A percentile compares a stretch with the other conserved stretches of the same genome.
Evolutionary conservation across 768 basidiomycete species (phyloP).

Genomic region (Trametes cinnabarina): DNA sequence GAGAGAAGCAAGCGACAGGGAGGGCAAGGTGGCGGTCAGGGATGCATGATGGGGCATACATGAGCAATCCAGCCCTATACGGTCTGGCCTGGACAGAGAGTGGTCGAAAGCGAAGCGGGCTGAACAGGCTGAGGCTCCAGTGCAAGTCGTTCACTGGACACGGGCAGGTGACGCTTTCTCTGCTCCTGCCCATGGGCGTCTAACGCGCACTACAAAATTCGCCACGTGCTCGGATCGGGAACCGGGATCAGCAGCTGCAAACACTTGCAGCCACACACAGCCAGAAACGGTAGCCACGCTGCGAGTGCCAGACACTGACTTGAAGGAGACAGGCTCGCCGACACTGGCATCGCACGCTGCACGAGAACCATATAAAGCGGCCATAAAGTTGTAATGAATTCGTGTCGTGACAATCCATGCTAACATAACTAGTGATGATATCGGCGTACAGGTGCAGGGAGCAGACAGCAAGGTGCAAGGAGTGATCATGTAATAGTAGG

Average conservation of each 20-base stretch:
- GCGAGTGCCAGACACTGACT: neutral
- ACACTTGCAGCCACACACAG: neutral
- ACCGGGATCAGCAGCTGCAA: constrained; percentile 10
- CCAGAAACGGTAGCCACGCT: neutral
- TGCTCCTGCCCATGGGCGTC: neutral
- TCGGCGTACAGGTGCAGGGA: constrained; percentile 11
- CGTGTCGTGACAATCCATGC: constrained; percentile 13
- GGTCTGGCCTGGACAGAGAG: constrained; percentile 11
- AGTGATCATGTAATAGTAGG: neutral
- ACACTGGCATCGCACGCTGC: neutral
- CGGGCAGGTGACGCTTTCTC: constrained; percentile 2
- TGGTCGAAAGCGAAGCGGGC: constrained; percentile 5
- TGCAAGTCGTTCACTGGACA: neutral
- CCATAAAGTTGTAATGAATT: neutral
- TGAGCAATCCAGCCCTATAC: constrained; percentile 26
- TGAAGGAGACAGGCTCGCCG: too few relatives aligned
- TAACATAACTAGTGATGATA: constrained; percentile 8
- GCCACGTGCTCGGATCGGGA: constrained; percentile 21
- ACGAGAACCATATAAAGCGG: neutral
- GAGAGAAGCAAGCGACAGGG: constrained; percentile 36
- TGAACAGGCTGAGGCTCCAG: neutral
- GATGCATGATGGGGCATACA: constrained; percentile 44
- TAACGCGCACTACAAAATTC: constrained; percentile 5
- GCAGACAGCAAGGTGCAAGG: constrained; percentile 4
- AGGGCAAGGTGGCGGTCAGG: constrained; percentile 25